Percentiles rank a stretch among this genome's conserved stretches.
phyloP scores from a whole-genome alignment of 2,329 filamentous ascomycete species.

The Drechmeria coniospora region DNA sequence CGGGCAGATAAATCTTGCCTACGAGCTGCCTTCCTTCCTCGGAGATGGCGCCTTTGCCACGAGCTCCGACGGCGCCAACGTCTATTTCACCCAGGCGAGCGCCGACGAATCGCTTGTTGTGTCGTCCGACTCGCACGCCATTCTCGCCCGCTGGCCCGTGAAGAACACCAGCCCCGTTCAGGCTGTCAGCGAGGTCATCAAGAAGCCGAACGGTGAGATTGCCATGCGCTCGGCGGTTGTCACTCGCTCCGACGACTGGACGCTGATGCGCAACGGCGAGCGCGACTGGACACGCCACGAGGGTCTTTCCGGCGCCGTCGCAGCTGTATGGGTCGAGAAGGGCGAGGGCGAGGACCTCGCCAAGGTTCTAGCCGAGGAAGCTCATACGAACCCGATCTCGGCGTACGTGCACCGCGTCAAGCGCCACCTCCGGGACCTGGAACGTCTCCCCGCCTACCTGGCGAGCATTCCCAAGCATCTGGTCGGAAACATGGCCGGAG shows the following conservation, averaged over 20 bases:
- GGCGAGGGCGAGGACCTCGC: slow-evolving; percentile 59
- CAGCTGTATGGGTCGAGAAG: slow-evolving; percentile 67
- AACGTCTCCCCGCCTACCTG: slow-evolving; percentile 60
- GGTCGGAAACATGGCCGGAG: slow-evolving; percentile 46
- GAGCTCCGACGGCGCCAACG: slow-evolving; percentile 62
- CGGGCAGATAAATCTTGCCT: slow-evolving; percentile 56
- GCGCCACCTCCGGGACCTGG: slow-evolving; percentile 66
- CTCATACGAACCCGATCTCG: slow-evolving; percentile 59
- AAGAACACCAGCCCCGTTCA: slow-evolving; percentile 41
- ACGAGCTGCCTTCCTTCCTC: slow-evolving; percentile 56
- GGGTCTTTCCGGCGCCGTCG: slow-evolving; percentile 62
- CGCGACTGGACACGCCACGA: slow-evolving; percentile 69
- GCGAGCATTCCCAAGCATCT: slow-evolving; percentile 53
- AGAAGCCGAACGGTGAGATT: slow-evolving; percentile 48
- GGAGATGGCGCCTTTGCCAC: slow-evolving; percentile 64
- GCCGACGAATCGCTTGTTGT: slow-evolving; percentile 57
- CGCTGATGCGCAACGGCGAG: slow-evolving; percentile 69
- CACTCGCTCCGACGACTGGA: slow-evolving; percentile 58
- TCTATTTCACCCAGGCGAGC: slow-evolving; percentile 78
- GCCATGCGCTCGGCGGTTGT: slow-evolving; percentile 66
- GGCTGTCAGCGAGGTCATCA: slow-evolving; percentile 68
- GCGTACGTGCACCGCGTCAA: slow-evolving; percentile 83
- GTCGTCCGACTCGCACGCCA: slow-evolving; percentile 61
- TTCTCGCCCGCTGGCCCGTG: slow-evolving; percentile 60
- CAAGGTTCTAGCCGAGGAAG: slow-evolving; percentile 71